Evolutionary conservation across 2,329 filamentous ascomycete genomes (phyloP).

Genomic region (Fusarium penzigii): DNA sequence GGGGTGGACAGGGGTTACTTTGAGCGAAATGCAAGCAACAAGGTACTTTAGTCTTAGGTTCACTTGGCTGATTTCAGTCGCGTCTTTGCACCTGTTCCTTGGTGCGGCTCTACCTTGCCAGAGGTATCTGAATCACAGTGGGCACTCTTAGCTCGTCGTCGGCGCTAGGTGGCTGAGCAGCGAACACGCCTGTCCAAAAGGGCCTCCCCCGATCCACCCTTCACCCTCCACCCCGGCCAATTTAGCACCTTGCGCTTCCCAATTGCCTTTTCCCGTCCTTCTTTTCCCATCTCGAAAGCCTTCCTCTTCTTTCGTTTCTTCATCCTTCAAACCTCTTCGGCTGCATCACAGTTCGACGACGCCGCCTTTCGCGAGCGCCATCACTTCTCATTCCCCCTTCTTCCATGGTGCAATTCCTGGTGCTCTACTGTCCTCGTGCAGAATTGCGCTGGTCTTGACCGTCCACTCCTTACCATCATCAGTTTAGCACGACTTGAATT

Average conservation of each 20-base stretch:
- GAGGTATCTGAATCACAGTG: constrained; percentile 23
- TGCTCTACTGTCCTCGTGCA: constrained; percentile 44
- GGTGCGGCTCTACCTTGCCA: too few relatives aligned
- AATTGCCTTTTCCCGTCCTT: constrained; percentile 27
- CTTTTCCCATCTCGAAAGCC: constrained; percentile 30
- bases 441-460: constrained; percentile 60
- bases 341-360: constrained; percentile 21
- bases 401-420: constrained; percentile 55
- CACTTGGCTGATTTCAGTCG: too few relatives aligned
- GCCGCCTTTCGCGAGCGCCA: constrained; percentile 30
- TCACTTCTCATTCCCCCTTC: constrained; percentile 28
- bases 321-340: constrained; percentile 25
- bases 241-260: constrained; percentile 11
- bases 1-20: too few relatives aligned
- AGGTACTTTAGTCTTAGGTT: too few relatives aligned
- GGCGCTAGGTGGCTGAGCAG: constrained; percentile 30
- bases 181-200: too few relatives aligned
- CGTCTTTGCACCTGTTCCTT: too few relatives aligned
- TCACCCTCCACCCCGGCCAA: constrained; percentile 11
- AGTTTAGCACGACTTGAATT: constrained; percentile 22
- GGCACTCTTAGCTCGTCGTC: constrained; percentile 25
- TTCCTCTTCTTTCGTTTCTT: constrained; percentile 26
- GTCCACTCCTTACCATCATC: constrained; percentile 56
- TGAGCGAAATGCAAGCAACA: too few relatives aligned
- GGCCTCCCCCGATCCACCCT: too few relatives aligned